Conservation (phyloP, 768 basidiomycete genomes). For the Suillus fuscotomentosus region DNA sequence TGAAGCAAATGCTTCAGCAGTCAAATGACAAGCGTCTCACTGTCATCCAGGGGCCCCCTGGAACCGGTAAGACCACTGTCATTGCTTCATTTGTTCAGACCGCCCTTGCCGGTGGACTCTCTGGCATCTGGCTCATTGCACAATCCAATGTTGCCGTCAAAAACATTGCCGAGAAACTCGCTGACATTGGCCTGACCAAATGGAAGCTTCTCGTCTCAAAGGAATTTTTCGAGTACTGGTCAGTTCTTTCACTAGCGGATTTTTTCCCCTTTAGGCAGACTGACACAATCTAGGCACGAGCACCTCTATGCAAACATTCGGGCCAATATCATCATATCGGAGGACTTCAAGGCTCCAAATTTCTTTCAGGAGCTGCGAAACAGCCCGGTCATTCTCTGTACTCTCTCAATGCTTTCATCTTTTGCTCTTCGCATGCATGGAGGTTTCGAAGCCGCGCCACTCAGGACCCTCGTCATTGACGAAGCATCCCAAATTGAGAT, state of each 20-base stretch:
- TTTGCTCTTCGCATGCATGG: slow-evolving; percentile 11
- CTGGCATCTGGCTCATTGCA: slow-evolving; percentile 77
- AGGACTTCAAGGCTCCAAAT: slow-evolving; percentile 25
- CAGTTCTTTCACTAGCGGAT: slow-evolving; percentile 18
- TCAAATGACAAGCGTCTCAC: slow-evolving; percentile 35
- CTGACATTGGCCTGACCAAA: slow-evolving; percentile 45
- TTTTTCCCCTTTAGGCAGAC: slow-evolving; percentile 5
- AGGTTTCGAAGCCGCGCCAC: slow-evolving; percentile 29
- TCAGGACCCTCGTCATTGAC: slow-evolving; percentile 57
- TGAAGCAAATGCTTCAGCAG: slow-evolving; percentile 37
- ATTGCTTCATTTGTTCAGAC: slow-evolving; percentile 61
- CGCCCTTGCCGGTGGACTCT: slow-evolving; percentile 36
- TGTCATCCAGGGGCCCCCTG: slow-evolving; percentile 52
- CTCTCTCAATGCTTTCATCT: slow-evolving; percentile 72
- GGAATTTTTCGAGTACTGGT: slow-evolving; percentile 71
- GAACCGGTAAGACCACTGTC: slow-evolving; percentile 73
- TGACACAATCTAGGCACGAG: slow-evolving; percentile 63
- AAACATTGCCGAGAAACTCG: slow-evolving; percentile 82
- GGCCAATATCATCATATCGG: slow-evolving; percentile 52
- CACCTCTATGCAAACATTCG: slow-evolving; percentile 59
- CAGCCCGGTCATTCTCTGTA: slow-evolving; percentile 68
- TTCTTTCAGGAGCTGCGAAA: slow-evolving; percentile 30
- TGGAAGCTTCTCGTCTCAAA: slow-evolving; percentile 73
- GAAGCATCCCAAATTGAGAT: slow-evolving; percentile 67
- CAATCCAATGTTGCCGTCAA: slow-evolving; percentile 89